phyloP scores from a whole-genome alignment of 441 rosid species.

The Pelargonium citronellum region DNA sequence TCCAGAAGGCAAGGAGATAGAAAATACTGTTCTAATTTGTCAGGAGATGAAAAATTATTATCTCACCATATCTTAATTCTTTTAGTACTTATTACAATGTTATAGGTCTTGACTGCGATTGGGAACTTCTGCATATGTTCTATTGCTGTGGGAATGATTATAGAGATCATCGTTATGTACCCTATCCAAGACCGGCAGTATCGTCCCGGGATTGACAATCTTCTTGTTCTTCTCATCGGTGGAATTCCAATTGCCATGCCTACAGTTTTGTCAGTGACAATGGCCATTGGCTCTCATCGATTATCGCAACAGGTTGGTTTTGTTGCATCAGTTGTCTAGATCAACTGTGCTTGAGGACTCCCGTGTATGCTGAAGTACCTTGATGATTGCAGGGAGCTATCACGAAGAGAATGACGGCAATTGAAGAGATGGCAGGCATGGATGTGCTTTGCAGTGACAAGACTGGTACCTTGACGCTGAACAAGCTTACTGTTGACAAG shows the following conservation, averaged over 20 bases:
- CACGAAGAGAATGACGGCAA: constrained; percentile 93
- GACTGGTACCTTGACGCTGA: constrained; percentile 81
- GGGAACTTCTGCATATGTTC: constrained; percentile 96
- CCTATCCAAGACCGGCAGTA: constrained; percentile 72
- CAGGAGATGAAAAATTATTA: too few relatives aligned
- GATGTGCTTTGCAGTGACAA: constrained; percentile 96
- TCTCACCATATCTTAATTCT: not conserved
- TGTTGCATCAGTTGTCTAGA: too few relatives aligned
- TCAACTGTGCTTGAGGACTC: too few relatives aligned
- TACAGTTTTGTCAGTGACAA: constrained; percentile 34
- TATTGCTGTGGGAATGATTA: constrained; percentile 59
- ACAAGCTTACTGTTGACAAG: constrained; percentile 79
- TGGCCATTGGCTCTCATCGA: constrained; percentile 95
- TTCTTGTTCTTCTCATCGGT: constrained; percentile 85
- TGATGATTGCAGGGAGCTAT: constrained; percentile 65
- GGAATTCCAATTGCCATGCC: constrained; percentile 98
- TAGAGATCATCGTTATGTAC: constrained; percentile 84
- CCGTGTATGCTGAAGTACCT: too few relatives aligned
- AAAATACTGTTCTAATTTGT: too few relatives aligned
- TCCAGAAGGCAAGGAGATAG: constrained; percentile 56
- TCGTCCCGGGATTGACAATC: constrained; percentile 83
- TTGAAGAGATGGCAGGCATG: constrained; percentile 97
- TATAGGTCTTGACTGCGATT: constrained; percentile 77
- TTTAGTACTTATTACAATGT: not conserved
- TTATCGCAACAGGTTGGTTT: constrained; percentile 60